A percentile compares a stretch with the other conserved stretches of the same genome.
Conservation (phyloP, 202 grass and related monocot genomes). For the Bolboschoenoplectus hybrid region DNA sequence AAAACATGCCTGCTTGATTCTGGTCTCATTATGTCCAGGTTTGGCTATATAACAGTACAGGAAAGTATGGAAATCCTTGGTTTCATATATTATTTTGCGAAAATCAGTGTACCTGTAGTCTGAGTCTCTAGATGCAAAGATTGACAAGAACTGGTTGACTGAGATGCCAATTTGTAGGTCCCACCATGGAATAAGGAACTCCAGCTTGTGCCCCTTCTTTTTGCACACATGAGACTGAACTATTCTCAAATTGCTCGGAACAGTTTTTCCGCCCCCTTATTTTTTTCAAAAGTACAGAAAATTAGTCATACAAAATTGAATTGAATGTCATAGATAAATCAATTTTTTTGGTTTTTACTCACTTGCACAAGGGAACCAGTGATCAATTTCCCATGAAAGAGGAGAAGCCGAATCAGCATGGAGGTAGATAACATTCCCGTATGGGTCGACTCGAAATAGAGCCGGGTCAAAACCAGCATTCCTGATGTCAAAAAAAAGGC, state of each 20-base stretch:
- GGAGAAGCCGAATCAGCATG: conserved; percentile 79
- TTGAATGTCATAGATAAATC: neutral
- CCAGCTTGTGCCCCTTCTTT: conserved; percentile 79
- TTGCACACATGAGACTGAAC: conserved; percentile 73
- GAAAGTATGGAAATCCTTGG: neutral
- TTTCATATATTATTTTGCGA: neutral
- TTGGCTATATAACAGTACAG: neutral
- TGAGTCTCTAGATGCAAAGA: conserved; percentile 66
- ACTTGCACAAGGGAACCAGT: conserved; percentile 91
- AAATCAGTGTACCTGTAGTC: conserved; percentile 59
- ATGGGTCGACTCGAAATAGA: conserved; percentile 78
- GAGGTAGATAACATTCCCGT: conserved; percentile 91
- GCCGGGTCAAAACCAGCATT: conserved; percentile 96
- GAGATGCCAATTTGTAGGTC: conserved; percentile 95
- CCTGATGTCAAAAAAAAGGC: conserved; percentile 39
- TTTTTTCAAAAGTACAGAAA: neutral
- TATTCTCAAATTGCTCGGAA: conserved; percentile 83
- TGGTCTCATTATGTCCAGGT: neutral
- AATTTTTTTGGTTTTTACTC: conserved; percentile 19
- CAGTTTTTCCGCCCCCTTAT: conserved; percentile 79
- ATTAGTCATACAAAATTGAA: conserved; percentile 6
- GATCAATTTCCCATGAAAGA: conserved; percentile 87
- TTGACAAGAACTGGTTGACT: conserved; percentile 85
- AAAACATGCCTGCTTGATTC: neutral
- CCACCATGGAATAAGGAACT: conserved; percentile 96